Conservation (phyloP, 2,329 filamentous ascomycete species). For the Fusarium sp. region DNA sequence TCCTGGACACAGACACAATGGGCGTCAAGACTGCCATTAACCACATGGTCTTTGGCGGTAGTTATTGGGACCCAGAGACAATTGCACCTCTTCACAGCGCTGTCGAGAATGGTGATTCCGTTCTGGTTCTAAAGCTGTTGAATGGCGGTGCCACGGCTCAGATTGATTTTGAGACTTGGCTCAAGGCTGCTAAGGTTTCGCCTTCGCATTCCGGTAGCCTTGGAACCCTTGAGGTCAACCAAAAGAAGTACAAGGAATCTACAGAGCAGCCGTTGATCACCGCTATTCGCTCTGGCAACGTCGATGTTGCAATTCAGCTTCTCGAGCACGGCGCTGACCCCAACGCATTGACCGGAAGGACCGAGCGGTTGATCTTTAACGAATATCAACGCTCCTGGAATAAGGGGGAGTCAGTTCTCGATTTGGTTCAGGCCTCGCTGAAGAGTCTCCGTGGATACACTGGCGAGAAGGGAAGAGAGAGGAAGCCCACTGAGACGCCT, state of each 20-base stretch:
- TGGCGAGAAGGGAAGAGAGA: conserved; percentile 29
- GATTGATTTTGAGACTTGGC: conserved; percentile 76
- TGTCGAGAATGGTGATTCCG: conserved; percentile 66
- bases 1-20: conserved; percentile 71
- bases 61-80: conserved; percentile 53
- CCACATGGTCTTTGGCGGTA: conserved; percentile 67
- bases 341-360: conserved; percentile 68
- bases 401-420: conserved; percentile 69
- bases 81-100: conserved; percentile 72
- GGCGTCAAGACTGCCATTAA: conserved; percentile 77
- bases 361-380: conserved; percentile 55
- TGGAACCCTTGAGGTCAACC: conserved; percentile 63
- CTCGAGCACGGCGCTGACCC: conserved; percentile 76
- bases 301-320: conserved; percentile 69
- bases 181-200: conserved; percentile 69
- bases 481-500: conserved; percentile 49
- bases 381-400: conserved; percentile 53
- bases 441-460: conserved; percentile 64
- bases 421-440: conserved; percentile 71
- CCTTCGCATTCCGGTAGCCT: conserved; percentile 54
- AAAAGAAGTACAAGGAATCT: conserved; percentile 61
- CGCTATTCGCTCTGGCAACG: conserved; percentile 65
- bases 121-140: conserved; percentile 73
- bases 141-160: conserved; percentile 72
- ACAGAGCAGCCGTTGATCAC: conserved; percentile 77